phyloP scores from a whole-genome alignment of 208 protist species.

The Leishmania mexicana region DNA sequence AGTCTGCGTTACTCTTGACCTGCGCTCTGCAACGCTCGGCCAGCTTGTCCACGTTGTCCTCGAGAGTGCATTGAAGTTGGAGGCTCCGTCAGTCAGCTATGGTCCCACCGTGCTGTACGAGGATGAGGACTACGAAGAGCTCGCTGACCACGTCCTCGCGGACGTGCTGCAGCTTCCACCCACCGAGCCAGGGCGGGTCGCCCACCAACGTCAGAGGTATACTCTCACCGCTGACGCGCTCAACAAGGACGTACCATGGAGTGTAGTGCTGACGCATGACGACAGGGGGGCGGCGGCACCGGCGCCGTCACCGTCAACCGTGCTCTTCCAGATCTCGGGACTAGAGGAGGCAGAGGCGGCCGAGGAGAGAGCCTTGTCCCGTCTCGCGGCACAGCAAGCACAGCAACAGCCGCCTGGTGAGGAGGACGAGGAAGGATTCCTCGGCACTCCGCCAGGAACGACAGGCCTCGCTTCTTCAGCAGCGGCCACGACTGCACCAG shows the following conservation, averaged over 20 bases:
- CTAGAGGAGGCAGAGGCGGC: conserved; percentile 19
- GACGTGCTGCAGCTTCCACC: conserved; percentile 7
- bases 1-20: conserved; percentile 37
- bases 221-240: conserved; percentile 61
- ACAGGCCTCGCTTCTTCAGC: not conserved
- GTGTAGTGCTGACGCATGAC: conserved; percentile 47
- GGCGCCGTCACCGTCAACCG: not conserved
- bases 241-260: conserved; percentile 72
- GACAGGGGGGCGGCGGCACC: not conserved
- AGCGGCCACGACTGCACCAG: not conserved
- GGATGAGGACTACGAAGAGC: conserved; percentile 70
- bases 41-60: conserved; percentile 49
- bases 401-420: not conserved
- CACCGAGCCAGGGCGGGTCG: not conserved
- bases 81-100: conserved; percentile 48
- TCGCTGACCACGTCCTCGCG: conserved; percentile 38
- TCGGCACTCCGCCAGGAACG: not conserved
- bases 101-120: conserved; percentile 72
- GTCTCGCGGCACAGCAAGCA: conserved; percentile 2
- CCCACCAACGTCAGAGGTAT: not conserved
- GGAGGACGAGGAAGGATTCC: not conserved
- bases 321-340: conserved; percentile 19
- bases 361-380: conserved; percentile 20
- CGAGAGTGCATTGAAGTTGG: conserved; percentile 32
- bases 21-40: conserved; percentile 42